Evolutionary conservation across 495 filamentous ascomycete species (phyloP).

Genomic region (Hyaloscypha variabilis): DNA sequence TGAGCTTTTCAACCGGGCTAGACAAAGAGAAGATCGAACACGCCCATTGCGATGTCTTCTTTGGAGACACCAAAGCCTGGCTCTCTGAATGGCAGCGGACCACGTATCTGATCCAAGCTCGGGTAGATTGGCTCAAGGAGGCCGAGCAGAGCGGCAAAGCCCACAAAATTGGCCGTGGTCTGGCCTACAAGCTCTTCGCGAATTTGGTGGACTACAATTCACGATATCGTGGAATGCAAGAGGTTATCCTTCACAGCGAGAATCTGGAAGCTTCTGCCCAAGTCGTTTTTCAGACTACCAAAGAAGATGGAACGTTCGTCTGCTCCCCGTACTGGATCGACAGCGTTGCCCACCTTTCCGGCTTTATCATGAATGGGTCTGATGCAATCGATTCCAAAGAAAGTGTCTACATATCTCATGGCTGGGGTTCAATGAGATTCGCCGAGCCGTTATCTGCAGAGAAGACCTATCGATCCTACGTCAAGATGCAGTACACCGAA

Average conservation of each 20-base stretch:
- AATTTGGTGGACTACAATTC: slow-evolving; percentile 69
- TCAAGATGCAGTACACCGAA: slow-evolving; percentile 60
- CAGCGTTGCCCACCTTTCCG: slow-evolving; percentile 66
- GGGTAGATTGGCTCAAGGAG: slow-evolving; percentile 54
- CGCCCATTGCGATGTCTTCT: slow-evolving; percentile 54
- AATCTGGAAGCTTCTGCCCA: slow-evolving; percentile 71
- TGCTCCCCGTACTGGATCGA: slow-evolving; percentile 77
- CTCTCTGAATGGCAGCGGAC: slow-evolving; percentile 56
- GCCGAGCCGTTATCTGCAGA: slow-evolving; percentile 61
- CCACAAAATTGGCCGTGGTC: slow-evolving; percentile 46
- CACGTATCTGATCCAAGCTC: slow-evolving; percentile 56
- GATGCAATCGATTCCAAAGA: slow-evolving; percentile 71
- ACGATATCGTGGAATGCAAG: slow-evolving; percentile 72
- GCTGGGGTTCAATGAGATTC: slow-evolving; percentile 76
- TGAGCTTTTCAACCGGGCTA: slow-evolving; percentile 23
- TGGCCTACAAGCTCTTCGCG: slow-evolving; percentile 78
- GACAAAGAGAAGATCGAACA: slow-evolving; percentile 45
- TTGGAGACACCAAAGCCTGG: slow-evolving; percentile 47
- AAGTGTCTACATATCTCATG: slow-evolving; percentile 75
- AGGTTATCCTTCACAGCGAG: slow-evolving; percentile 73
- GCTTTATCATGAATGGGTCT: slow-evolving; percentile 81
- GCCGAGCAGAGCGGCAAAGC: slow-evolving; percentile 54
- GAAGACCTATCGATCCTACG: slow-evolving; percentile 72
- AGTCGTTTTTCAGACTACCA: slow-evolving; percentile 64
- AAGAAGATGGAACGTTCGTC: slow-evolving; percentile 63